Evolutionary conservation across 441 rosid genomes (phyloP).

Genomic region (Flueggea neowawraea): DNA sequence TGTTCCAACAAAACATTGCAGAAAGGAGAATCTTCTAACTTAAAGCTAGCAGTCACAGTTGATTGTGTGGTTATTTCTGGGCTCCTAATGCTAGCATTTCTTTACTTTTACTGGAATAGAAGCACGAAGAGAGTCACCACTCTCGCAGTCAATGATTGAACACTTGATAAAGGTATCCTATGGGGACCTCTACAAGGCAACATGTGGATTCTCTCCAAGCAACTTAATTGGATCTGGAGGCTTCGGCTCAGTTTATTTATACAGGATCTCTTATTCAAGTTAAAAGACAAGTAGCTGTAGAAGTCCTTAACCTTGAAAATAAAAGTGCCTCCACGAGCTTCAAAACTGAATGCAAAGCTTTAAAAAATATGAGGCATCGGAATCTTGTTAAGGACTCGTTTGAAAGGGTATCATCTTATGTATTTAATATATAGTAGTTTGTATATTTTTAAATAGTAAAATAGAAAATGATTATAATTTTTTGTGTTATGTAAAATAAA

Average conservation of each 20-base stretch:
- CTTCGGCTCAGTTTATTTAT: conserved; percentile 28
- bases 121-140: neutral
- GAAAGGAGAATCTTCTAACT: neutral
- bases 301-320: conserved; percentile 20
- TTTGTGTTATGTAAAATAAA: no score
- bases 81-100: neutral
- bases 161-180: conserved; percentile 14
- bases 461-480: no score
- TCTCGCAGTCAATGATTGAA: neutral
- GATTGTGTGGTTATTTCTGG: no score
- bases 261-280: conserved; percentile 13
- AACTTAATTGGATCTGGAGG: conserved; percentile 21
- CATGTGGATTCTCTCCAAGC: conserved; percentile 16
- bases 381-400: conserved; percentile 34
- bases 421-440: no score
- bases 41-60: no score
- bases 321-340: conserved; percentile 22
- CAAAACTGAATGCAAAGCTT: conserved; percentile 24
- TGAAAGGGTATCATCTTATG: no score
- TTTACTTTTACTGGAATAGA: neutral
- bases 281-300: conserved; percentile 14
- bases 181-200: conserved; percentile 12
- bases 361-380: conserved; percentile 23
- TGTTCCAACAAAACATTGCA: neutral
- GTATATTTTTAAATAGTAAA: no score